These are phyloP conservation scores for Phlegmacium glaucopus DNA, from an alignment of 768 basidiomycete genomes.

Conservation along the genomic window DNA sequence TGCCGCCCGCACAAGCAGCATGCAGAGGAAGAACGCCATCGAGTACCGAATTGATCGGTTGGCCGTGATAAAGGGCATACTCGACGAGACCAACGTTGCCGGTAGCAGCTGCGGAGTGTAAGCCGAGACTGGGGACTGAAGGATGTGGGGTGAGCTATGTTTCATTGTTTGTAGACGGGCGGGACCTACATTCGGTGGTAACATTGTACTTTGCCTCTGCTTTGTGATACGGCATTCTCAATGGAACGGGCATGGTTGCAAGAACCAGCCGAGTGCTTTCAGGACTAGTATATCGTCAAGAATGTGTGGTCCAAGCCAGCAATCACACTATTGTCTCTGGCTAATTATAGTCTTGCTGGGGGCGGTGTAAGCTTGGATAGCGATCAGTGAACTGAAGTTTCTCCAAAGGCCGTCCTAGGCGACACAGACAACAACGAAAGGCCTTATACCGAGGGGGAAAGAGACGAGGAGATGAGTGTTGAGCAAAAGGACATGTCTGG, in stretches of 20 bases:
- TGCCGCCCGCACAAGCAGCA: slow-evolving; percentile 90
- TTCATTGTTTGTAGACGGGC: neutral
- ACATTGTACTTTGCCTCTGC: slow-evolving; percentile 58
- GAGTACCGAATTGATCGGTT: slow-evolving; percentile 93
- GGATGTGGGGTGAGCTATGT: slow-evolving; percentile 8
- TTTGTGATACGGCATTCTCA: slow-evolving; percentile 43
- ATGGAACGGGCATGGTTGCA: slow-evolving; percentile 44
- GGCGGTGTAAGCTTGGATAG: neutral
- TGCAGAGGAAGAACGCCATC: slow-evolving; percentile 97
- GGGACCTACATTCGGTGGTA: slow-evolving; percentile 46
- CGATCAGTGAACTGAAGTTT: neutral
- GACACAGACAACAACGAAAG: too few species aligned
- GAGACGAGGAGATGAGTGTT: neutral
- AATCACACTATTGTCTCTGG: neutral
- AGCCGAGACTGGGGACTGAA: slow-evolving; percentile 70
- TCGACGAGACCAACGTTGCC: slow-evolving; percentile 92
- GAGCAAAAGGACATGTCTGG: neutral
- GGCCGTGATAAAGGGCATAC: slow-evolving; percentile 90
- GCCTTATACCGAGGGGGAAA: neutral
- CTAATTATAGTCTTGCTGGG: neutral
- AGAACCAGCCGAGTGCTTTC: slow-evolving; percentile 10
- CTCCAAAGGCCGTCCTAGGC: neutral
- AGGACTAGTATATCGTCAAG: neutral
- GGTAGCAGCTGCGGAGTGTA: slow-evolving; percentile 74
- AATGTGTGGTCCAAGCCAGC: neutral